phyloP scores from a whole-genome alignment of 345 rosid genomes.

The Populus deltoides region DNA sequence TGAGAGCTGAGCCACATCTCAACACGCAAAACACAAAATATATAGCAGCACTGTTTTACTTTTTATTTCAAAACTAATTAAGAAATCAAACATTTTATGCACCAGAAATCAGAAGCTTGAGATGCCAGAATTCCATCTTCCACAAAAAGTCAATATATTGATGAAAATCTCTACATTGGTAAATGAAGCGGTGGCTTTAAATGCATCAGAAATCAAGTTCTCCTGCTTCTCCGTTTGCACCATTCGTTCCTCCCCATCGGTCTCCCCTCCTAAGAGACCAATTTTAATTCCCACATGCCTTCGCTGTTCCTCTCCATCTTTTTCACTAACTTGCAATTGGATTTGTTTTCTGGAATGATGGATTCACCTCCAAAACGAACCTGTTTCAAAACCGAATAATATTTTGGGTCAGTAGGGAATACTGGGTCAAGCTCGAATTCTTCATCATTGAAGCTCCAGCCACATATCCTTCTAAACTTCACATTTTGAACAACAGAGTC shows the following conservation, averaged over 20 bases:
- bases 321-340: no score
- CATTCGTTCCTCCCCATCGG: conserved; percentile 48
- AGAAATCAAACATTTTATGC: background rate
- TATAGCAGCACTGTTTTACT: background rate
- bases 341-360: conserved; percentile 8
- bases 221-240: conserved; percentile 40
- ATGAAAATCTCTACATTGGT: background rate
- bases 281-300: conserved; percentile 47
- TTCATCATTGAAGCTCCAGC: conserved; percentile 83
- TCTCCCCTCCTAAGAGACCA: conserved; percentile 50
- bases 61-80: background rate
- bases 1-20: no score
- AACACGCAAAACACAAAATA: no score
- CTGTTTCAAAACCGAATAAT: conserved; percentile 19
- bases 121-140: background rate
- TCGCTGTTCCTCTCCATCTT: conserved; percentile 37
- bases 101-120: background rate
- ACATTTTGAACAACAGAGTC: conserved; percentile 5
- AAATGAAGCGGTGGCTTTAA: background rate
- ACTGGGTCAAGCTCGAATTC: conserved; percentile 71
- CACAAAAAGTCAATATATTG: no score
- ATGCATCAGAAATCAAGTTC: conserved; percentile 35
- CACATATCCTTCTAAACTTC: conserved; percentile 78
- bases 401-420: conserved; percentile 40
- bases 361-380: conserved; percentile 37